Base-by-base conservation (phyloP, 768 basidiomycete species). In the Tylopilus intermedius region DNA sequence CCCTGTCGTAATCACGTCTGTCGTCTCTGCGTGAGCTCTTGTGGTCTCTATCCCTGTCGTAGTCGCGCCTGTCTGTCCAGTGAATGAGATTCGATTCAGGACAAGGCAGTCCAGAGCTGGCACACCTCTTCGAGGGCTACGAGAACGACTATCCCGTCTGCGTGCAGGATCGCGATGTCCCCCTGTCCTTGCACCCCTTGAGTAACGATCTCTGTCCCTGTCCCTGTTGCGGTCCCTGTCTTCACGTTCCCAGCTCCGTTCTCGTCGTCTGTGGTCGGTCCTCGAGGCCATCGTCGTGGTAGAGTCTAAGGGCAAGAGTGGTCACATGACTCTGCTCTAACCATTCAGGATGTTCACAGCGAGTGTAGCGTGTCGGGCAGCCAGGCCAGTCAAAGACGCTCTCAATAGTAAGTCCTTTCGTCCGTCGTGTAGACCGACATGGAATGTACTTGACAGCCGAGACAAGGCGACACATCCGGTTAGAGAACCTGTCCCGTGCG, bases 221-320 rank as follows among this genome's bases (percentile, higher is more conserved):
- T 43, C 32, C 24, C 60, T 60, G 38, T 72, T 42, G 13, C 53
- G 51, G 40, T 58, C 60, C 14, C 60, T 58, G 43, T 69, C 67
- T 59, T 71, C 71, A 30, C 71, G 75, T 54, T 86, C 84, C 80
- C 83, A 81, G 62, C 83, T 83, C 58, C 82, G 69, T 61, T 86
- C 84, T 54, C 80, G 78, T 65, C 78, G 71, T 63, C 80, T 75
- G 59, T 76, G 67, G 56, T 81, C 80, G 41, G 69, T 51, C 57
- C 80, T 79, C 50, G 80, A 81, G 57, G 83, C 80, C 83, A 86
- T 70, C n/a, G 60, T 52, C 43, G 81, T 50, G 47, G 80, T 47
- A 64, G 64, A 27, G 18, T 18, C 18, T 18, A 18, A 18, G 79
- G 72, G 33, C 68, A 53, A 38, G 26, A 1, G 7, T 2, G 43